These are phyloP conservation scores for Aspergillus cristatus DNA, from an alignment of 495 filamentous ascomycete genomes.

Conservation along the genomic window DNA sequence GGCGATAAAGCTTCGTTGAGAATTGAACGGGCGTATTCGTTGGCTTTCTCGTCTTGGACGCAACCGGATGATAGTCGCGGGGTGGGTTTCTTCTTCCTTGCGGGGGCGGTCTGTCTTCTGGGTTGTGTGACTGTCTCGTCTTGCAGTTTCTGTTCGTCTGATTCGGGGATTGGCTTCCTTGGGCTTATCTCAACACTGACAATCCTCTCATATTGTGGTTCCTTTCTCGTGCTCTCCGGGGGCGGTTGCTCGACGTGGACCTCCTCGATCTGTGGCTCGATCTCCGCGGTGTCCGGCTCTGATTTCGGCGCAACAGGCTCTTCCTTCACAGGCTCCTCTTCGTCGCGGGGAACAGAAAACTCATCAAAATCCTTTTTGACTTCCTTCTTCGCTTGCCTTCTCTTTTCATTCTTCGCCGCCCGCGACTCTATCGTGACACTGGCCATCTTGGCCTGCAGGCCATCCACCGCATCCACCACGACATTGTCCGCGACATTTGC, in stretches of 20 bases:
- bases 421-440: slow-evolving; percentile 22
- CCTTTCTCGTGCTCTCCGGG: background rate
- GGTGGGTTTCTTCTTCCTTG: slow-evolving; percentile 9
- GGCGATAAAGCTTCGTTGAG: slow-evolving; percentile 30
- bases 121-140: background rate
- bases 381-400: background rate
- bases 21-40: slow-evolving; percentile 30
- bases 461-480: slow-evolving; percentile 16
- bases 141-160: slow-evolving; percentile 5
- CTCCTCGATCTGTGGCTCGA: background rate
- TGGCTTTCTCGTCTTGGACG: slow-evolving; percentile 27
- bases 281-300: background rate
- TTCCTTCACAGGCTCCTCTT: background rate
- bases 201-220: slow-evolving; percentile 18
- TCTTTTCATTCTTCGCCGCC: background rate
- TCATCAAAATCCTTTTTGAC: background rate
- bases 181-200: slow-evolving; percentile 23
- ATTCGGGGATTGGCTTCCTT: background rate
- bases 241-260: slow-evolving; percentile 2
- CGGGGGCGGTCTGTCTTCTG: background rate
- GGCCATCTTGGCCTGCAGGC: slow-evolving; percentile 25
- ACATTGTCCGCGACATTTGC: slow-evolving; percentile 2
- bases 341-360: no score
- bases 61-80: slow-evolving; percentile 26
- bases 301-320: background rate